Conservation (phyloP, 495 filamentous ascomycete species). For the Niebla homalea region DNA sequence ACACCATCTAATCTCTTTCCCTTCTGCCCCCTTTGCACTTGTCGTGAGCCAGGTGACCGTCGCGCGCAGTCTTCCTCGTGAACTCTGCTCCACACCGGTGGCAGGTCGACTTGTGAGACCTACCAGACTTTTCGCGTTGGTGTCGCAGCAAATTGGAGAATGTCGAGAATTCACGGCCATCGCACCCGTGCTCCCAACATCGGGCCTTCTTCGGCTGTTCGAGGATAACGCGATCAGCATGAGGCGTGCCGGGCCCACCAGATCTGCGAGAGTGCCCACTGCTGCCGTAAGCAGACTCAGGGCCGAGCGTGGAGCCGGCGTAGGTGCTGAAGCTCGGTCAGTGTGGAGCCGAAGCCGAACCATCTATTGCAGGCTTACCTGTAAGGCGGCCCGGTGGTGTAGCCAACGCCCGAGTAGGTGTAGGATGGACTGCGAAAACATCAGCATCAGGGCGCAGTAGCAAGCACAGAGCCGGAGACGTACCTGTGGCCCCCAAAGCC, state of each 20-base stretch:
- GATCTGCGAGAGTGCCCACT: not conserved
- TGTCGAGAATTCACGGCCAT: constrained; percentile 84
- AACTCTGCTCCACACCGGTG: constrained; percentile 84
- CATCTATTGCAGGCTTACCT: not conserved
- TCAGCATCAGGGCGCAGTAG: too few relatives aligned
- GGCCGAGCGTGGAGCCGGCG: not conserved
- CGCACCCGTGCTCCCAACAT: constrained; percentile 93
- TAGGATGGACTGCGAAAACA: too few relatives aligned
- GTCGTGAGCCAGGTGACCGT: constrained; percentile 76
- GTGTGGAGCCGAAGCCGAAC: too few relatives aligned
- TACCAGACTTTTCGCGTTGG: constrained; percentile 87
- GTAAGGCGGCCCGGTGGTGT: too few relatives aligned
- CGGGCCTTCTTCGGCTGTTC: constrained; percentile 74
- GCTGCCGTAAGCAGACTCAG: not conserved
- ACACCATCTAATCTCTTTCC: not conserved
- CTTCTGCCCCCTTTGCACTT: constrained; percentile 53
- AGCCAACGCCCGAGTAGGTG: too few relatives aligned
- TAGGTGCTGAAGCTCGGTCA: not conserved
- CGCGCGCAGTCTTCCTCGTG: constrained; percentile 78
- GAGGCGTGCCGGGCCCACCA: constrained; percentile 2
- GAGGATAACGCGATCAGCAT: constrained; percentile 33
- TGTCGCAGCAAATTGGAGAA: constrained; percentile 90
- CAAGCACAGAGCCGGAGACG: too few relatives aligned
- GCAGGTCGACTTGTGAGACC: constrained; percentile 72
- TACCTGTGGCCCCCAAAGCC: too few relatives aligned